A percentile compares a stretch with the other conserved stretches of the same genome.
Evolutionary conservation across 179 eudicot genomes (phyloP).

Genomic region (Silene vulgaris): DNA sequence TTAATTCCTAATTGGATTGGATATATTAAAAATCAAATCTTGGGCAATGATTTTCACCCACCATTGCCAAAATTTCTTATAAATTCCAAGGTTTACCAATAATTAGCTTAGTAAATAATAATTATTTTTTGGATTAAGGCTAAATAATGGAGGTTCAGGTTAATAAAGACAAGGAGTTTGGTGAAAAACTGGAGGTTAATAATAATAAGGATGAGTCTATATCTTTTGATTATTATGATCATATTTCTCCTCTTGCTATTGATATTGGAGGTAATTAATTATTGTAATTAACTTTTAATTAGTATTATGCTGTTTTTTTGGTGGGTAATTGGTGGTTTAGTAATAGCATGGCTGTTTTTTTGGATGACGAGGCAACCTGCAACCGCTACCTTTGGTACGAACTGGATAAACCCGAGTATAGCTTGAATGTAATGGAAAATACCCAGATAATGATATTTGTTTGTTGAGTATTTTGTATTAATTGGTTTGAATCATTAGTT

Average conservation of each 20-base stretch:
- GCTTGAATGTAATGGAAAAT: neutral
- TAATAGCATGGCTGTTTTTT: neutral
- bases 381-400: too few relatives aligned
- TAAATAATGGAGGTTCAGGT: constrained; percentile 19
- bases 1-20: neutral
- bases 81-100: constrained; percentile 5
- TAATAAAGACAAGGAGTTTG: constrained; percentile 1
- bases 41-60: neutral
- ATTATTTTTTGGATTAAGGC: neutral
- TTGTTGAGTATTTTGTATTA: neutral
- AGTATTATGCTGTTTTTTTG: neutral
- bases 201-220: constrained; percentile 17
- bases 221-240: constrained; percentile 32
- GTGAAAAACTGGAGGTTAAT: constrained; percentile 15
- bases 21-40: neutral
- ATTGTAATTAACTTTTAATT: neutral
- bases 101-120: neutral
- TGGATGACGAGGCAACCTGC: too few relatives aligned
- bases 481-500: too few relatives aligned
- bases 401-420: neutral
- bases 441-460: neutral
- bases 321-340: neutral
- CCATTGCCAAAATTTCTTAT: neutral
- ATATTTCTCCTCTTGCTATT: constrained; percentile 53
- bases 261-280: constrained; percentile 72